Conservation (phyloP, 163 green algal species). For the Scenedesmus sp. region DNA sequence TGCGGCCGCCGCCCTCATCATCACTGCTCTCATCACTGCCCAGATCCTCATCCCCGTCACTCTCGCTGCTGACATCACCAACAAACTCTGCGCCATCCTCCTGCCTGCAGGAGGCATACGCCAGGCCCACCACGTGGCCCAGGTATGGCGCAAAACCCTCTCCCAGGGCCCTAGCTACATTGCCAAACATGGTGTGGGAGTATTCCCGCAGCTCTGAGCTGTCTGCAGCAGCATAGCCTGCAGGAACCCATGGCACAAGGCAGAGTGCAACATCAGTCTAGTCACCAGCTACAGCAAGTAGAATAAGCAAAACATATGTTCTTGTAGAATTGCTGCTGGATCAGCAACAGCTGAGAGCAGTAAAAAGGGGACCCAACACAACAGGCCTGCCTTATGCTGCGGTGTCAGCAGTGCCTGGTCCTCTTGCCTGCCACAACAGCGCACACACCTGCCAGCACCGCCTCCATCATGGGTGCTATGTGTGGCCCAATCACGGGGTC, state of each 20-base stretch:
- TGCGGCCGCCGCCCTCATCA: slow-evolving; percentile 46
- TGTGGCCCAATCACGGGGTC: slow-evolving; percentile 49
- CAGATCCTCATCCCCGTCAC: slow-evolving; percentile 56
- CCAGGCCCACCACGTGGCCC: slow-evolving; percentile 54
- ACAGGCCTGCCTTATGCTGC: background rate
- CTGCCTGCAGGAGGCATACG: slow-evolving; percentile 56
- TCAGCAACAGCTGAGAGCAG: no score
- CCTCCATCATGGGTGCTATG: slow-evolving; percentile 55
- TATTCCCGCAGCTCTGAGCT: slow-evolving; percentile 81
- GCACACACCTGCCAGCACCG: slow-evolving; percentile 34
- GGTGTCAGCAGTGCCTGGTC: background rate
- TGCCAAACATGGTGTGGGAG: slow-evolving; percentile 74
- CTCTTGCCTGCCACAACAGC: background rate
- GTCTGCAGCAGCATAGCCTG: slow-evolving; percentile 55
- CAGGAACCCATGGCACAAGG: slow-evolving; percentile 37
- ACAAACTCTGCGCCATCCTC: slow-evolving; percentile 59
- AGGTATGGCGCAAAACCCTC: slow-evolving; percentile 66
- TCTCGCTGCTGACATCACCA: slow-evolving; percentile 26
- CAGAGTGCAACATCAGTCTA: background rate
- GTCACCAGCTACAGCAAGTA: background rate
- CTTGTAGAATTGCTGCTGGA: no score
- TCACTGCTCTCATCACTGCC: slow-evolving; percentile 54
- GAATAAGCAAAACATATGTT: background rate
- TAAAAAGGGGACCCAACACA: background rate
- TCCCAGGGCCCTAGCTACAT: slow-evolving; percentile 65